These are phyloP conservation scores for Chalara sp. DNA, from an alignment of 2,329 filamentous ascomycete genomes.

Conservation along the genomic window DNA sequence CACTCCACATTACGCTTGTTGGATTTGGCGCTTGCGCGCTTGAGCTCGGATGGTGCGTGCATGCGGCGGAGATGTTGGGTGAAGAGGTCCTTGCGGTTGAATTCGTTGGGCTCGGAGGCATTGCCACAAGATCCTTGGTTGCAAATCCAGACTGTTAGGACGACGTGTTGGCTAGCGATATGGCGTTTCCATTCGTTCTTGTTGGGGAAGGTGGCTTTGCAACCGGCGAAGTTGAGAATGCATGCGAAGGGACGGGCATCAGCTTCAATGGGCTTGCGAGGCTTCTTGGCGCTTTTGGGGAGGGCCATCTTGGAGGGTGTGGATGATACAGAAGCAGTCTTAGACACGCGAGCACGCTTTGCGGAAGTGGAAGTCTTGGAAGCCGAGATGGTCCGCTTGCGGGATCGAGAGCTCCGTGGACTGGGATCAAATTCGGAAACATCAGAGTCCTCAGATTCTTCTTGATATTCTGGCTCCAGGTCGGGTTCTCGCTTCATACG, in stretches of 20 bases:
- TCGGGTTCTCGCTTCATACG: conserved; percentile 7
- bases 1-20: conserved; percentile 32
- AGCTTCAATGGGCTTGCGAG: not conserved
- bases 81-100: conserved; percentile 90
- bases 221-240: conserved; percentile 73
- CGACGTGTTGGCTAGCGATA: conserved; percentile 71
- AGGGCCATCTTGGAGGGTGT: not conserved
- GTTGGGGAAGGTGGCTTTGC: conserved; percentile 61
- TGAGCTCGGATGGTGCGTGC: conserved; percentile 53
- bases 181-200: conserved; percentile 98
- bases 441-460: conserved; percentile 15
- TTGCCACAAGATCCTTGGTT: conserved; percentile 26
- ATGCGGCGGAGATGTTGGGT: conserved; percentile 82
- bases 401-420: conserved; percentile 5
- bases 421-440: conserved; percentile 18
- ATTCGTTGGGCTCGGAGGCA: conserved; percentile 32
- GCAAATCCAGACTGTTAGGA: conserved; percentile 70
- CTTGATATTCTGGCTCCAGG: conserved; percentile 8
- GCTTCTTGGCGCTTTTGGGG: not conserved
- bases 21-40: conserved; percentile 23
- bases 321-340: not conserved
- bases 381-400: conserved; percentile 9
- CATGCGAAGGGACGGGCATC: conserved; percentile 65
- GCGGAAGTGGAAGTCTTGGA: conserved; percentile 4
- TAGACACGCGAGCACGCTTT: conserved; percentile 13